These are phyloP conservation scores for Agaricus blazei DNA, from an alignment of 768 basidiomycete genomes.

Conservation along the genomic window DNA sequence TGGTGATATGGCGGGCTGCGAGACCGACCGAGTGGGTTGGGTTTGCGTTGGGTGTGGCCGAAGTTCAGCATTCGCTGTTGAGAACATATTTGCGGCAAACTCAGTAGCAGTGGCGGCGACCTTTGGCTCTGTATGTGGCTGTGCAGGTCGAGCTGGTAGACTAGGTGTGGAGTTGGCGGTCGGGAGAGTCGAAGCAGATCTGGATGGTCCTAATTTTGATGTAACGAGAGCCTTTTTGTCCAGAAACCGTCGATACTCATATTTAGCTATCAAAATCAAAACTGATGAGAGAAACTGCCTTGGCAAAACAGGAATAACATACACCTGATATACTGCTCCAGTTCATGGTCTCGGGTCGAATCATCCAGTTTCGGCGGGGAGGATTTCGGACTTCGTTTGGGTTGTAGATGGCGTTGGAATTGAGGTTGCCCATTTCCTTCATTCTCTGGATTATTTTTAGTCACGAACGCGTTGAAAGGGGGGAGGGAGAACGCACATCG, in stretches of 20 bases:
- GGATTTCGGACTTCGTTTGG: constrained; percentile 80
- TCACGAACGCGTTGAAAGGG: constrained; percentile 1
- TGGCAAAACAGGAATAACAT: constrained; percentile 22
- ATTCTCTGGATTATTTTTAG: constrained; percentile 47
- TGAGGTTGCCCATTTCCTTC: constrained; percentile 75
- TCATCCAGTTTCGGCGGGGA: constrained; percentile 80
- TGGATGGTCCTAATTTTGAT: constrained; percentile 41
- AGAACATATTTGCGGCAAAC: constrained; percentile 12
- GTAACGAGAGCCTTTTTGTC: constrained; percentile 41
- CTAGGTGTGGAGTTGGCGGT: constrained; percentile 15
- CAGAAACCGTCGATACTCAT: constrained; percentile 70
- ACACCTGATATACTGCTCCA: constrained; percentile 89
- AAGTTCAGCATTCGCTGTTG: constrained; percentile 10
- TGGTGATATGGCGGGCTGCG: constrained; percentile 19
- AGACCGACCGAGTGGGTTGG: constrained; percentile 18
- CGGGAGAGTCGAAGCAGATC: constrained; percentile 26
- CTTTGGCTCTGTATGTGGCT: constrained; percentile 4
- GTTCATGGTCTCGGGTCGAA: constrained; percentile 78
- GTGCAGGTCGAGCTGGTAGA: constrained; percentile 6
- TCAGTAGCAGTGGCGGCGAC: constrained; percentile 4
- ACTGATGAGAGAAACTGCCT: not conserved
- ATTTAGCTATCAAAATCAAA: constrained; percentile 50
- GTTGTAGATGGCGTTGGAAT: constrained; percentile 76
- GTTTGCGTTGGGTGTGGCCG: constrained; percentile 14
- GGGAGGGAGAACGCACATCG: constrained; percentile 49